These are phyloP conservation scores for Tricholomella constricta DNA, from an alignment of 768 basidiomycete genomes.

Conservation along the genomic window DNA sequence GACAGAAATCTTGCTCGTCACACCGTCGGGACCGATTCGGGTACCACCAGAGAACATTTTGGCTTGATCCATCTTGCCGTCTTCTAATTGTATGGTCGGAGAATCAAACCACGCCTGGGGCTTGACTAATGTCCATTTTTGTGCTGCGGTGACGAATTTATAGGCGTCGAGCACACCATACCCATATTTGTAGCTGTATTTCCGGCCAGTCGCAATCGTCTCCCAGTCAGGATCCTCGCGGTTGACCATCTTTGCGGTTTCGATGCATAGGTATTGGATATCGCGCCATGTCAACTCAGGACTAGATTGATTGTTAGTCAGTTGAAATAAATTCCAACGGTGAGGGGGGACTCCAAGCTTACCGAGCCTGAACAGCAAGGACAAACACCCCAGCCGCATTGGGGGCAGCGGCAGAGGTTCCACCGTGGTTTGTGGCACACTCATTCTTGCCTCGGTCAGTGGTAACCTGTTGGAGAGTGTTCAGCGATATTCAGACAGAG, in stretches of 20 bases:
- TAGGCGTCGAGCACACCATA: slow-evolving; percentile 89
- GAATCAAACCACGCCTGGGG: slow-evolving; percentile 90
- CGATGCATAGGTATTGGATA: slow-evolving; percentile 85
- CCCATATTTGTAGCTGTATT: slow-evolving; percentile 88
- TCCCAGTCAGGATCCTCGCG: slow-evolving; percentile 94
- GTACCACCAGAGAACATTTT: slow-evolving; percentile 63
- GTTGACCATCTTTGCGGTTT: slow-evolving; percentile 77
- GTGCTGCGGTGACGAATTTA: slow-evolving; percentile 77
- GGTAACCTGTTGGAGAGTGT: slow-evolving; percentile 64
- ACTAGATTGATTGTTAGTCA: slow-evolving; percentile 46
- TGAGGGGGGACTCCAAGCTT: too few species aligned
- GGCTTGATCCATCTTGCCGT: slow-evolving; percentile 55
- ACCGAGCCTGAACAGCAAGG: slow-evolving; percentile 86
- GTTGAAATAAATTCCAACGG: too few species aligned
- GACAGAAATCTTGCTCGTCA: slow-evolving; percentile 67
- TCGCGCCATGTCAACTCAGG: slow-evolving; percentile 99
- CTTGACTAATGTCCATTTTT: slow-evolving; percentile 84
- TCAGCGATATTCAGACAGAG: slow-evolving; percentile 4
- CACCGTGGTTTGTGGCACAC: slow-evolving; percentile 85
- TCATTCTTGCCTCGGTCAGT: slow-evolving; percentile 87
- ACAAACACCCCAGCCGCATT: slow-evolving; percentile 93
- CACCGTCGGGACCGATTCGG: slow-evolving; percentile 62
- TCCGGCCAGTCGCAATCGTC: slow-evolving; percentile 64
- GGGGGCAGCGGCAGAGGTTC: slow-evolving; percentile 98
- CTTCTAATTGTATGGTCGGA: slow-evolving; percentile 64